Evolutionary conservation across 2,329 filamentous ascomycete genomes (phyloP), one percentile per base, ranked within the genome.

Genomic region (Colletotrichum abscissum): DNA sequence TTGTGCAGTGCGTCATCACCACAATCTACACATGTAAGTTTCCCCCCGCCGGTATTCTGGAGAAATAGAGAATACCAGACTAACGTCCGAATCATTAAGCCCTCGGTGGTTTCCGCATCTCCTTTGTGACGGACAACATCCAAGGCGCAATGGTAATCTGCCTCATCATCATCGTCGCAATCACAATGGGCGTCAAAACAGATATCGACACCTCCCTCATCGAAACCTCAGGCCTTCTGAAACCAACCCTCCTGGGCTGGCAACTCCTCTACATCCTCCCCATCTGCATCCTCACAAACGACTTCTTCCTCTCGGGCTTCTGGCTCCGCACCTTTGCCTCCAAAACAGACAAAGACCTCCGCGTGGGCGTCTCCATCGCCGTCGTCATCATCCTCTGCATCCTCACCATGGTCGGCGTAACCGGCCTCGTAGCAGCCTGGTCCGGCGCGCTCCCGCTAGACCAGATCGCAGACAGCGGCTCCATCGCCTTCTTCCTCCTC

Each of bases 311-410:
- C 56, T 94, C 93, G 38, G 92, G 91, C 76, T 95, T 94, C 82
- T 97, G 94, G 94, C 89, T 96, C 81, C 92, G 94, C 63, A 94
- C 94, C 5, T 97, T 97, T 78, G 92, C 94, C 22, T 93, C 93
- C 64, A 92, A 90, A 81, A 94, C 92, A 0, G 94, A 97, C 86
- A 92, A 88, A 78, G 94, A 96, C 79, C 89, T 97, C 7, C 92
- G 90, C 86, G 86, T 95, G 67, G 94, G 94, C 62, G 88, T 94
- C 35, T 88, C 88, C n/a, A 86, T 94, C 63, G 93, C 94, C 22
- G 89, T 89, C 8, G 83, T 90, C 4, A 86, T 86, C 28, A 90
- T 95, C 26, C 86, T 94, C 64, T 85, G 91, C 78, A 92, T 96
- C 76, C 85, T 96, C 38, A 92, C 90, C 0, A 87, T 97, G 0